These are phyloP conservation scores for Lepidium didymum DNA, from an alignment of 345 rosid species.

Conservation along the genomic window DNA sequence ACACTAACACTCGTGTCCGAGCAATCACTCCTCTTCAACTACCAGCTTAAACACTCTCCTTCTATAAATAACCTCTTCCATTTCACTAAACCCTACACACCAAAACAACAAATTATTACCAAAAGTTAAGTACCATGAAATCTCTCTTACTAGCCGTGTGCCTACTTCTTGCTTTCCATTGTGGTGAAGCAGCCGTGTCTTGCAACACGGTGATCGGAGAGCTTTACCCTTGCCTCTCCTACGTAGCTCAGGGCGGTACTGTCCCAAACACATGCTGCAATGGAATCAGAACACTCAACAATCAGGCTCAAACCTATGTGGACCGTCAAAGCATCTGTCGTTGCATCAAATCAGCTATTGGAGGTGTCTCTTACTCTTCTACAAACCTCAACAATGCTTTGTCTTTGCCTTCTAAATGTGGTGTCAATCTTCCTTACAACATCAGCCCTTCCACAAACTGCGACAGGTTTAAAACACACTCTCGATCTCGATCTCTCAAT, in stretches of 20 bases:
- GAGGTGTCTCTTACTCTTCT: constrained; percentile 17
- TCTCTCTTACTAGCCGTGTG: constrained; percentile 17
- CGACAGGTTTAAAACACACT: constrained; percentile 22
- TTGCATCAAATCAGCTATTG: constrained; percentile 40
- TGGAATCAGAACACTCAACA: constrained; percentile 32
- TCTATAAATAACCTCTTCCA: constrained; percentile 2
- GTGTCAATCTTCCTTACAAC: constrained; percentile 40
- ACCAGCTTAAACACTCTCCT: neutral
- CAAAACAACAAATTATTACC: neutral
- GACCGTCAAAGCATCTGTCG: constrained; percentile 48
- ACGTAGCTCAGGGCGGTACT: constrained; percentile 20
- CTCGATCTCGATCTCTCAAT: neutral
- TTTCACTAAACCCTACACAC: neutral
- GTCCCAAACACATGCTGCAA: constrained; percentile 36
- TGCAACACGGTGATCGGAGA: constrained; percentile 9
- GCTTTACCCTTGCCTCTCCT: constrained; percentile 29
- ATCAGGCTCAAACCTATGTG: constrained; percentile 36
- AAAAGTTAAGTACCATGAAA: constrained; percentile 9
- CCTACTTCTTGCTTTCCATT: constrained; percentile 16
- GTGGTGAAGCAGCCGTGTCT: constrained; percentile 26
- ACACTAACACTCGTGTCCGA: neutral
- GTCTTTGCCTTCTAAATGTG: constrained; percentile 41
- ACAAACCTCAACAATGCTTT: constrained; percentile 24
- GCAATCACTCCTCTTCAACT: constrained; percentile 21
- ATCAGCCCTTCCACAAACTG: constrained; percentile 52